Base-by-base conservation (phyloP, 2,329 filamentous ascomycete genomes). In the Pseudocercospora macadamiae region DNA sequence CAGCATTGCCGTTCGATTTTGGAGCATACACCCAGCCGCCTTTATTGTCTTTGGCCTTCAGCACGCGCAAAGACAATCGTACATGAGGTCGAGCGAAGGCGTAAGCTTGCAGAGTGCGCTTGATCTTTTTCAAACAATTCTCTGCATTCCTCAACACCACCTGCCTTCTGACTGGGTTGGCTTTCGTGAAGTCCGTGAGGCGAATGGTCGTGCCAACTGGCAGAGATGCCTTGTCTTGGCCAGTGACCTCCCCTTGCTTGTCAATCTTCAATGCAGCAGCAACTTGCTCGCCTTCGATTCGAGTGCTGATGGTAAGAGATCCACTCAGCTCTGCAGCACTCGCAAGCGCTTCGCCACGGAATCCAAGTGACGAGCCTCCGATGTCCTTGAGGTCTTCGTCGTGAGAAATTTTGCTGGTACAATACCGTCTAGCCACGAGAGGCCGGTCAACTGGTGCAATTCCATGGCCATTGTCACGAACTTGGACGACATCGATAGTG, bases 381-480 rank as follows among this genome's bases (percentile, higher is more conserved):
- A 87, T 75, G 1, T 68, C 71, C 51, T 75, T 78, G 34, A 92
- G 75, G 51, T 92, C 87, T 0, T 84, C 79, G 57, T 89, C 83
- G n/a, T 76, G 77, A 49, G 76, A 77, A 42, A 93, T 80, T 74
- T 93, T 93, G 78, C 88, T 92, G 1, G 90, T 93, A 67, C 89
- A 83, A 26, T 87, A 84, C n/a, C 80, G 80, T 54, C 81, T 82
- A n/a, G 87, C 89, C 2, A 91, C 78, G 4, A 80, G 71, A 14
- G 81, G 74, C 34, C 86, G 84, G 69, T 92, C 89, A 23, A 83
- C 80, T 1, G 79, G 72, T 14, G 78, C 76, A 60, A 93, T 90
- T 10, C 90, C 89, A 57, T 81, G 77, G n/a, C 90, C 89, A 74
- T 92, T 90, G 71, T 91, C 88, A 44, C 84, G 82, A 49, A 92